Evolutionary conservation across 1,284 basidiomycete genomes (phyloP), one percentile per base, ranked within the genome.

Genomic region (Rhodotorula mucilaginosa): DNA sequence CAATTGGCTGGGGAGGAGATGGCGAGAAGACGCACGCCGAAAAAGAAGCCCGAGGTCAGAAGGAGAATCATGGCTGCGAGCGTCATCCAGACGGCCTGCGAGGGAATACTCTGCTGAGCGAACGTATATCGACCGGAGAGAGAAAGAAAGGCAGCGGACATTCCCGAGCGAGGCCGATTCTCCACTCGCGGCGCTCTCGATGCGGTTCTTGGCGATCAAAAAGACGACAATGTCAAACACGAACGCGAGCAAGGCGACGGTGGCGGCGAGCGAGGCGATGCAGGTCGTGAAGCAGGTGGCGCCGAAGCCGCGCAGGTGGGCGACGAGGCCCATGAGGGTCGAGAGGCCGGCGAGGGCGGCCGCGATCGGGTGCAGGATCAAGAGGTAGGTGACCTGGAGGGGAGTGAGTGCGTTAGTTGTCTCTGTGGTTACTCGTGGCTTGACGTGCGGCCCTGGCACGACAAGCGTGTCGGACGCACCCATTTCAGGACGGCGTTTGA

Each of bases 321-420:
- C 73, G 46, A 76, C 63, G 18, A 74, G 65, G 23, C 77, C 77
- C 21, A 74, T 66, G 39, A 78, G 46, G 61, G 71, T 63, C 5
- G 73, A 58, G 46, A 76, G 49, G 31, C 64, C 64, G 15, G 69
- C 77, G 44, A 79, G 67, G 15, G 56, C 77, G 34, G 78, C 78
- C 10, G 73, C 78, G 56, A 79, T 70, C 6, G 78, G 78, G 61
- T 79, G 78, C 15, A 79, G 69, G 60, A 79, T 61, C 58, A 79
- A 70, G 54, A 76, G 72, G 61, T 79, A 79, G 49, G 78, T 78
- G 59, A 76, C 58, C 69, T 70, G 54, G 23, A 16, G n/a, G 15
- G 65, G 34, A 8, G 34, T 5, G 6, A 34, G 1, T 6, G 34
- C 34, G 3, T 34, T 34, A 34, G 34, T 34, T 34, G 6, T 34